phyloP scores from a whole-genome alignment of 371 early-diverging fungal species.

The Mucor lusitanicus region DNA sequence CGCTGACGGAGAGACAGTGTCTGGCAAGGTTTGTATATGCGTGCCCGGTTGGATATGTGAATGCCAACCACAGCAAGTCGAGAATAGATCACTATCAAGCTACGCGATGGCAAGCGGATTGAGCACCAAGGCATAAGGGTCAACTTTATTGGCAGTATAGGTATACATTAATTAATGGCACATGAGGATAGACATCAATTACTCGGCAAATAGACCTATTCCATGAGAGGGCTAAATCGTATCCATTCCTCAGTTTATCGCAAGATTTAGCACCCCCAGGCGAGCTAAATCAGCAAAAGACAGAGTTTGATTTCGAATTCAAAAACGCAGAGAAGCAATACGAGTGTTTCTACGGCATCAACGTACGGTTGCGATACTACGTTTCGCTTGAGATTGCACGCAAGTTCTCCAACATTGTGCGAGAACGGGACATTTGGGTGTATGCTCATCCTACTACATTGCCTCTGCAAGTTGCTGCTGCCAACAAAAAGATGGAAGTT shows the following conservation, averaged over 20 bases:
- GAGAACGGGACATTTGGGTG: constrained; percentile 78
- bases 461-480: constrained; percentile 75
- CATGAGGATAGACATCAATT: background rate
- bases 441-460: constrained; percentile 65
- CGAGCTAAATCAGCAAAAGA: constrained; percentile 57
- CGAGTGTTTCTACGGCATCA: constrained; percentile 81
- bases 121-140: constrained; percentile 94
- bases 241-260: constrained; percentile 79
- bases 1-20: constrained; percentile 88
- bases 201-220: constrained; percentile 64
- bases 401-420: constrained; percentile 67
- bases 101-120: constrained; percentile 81
- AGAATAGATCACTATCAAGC: constrained; percentile 70
- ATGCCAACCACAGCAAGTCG: background rate
- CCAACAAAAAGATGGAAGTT: constrained; percentile 87
- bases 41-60: too few relatives aligned
- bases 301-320: constrained; percentile 78
- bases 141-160: constrained; percentile 90
- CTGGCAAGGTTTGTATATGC: constrained; percentile 61
- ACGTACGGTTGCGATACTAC: constrained; percentile 81
- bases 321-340: constrained; percentile 85
- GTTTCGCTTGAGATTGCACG: constrained; percentile 79
- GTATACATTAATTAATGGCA: constrained; percentile 33
- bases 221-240: constrained; percentile 85
- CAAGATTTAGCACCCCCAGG: constrained; percentile 82